These are phyloP conservation scores for Aegilops bicornis DNA, from an alignment of 176 grass and related monocot genomes.

Conservation along the genomic window DNA sequence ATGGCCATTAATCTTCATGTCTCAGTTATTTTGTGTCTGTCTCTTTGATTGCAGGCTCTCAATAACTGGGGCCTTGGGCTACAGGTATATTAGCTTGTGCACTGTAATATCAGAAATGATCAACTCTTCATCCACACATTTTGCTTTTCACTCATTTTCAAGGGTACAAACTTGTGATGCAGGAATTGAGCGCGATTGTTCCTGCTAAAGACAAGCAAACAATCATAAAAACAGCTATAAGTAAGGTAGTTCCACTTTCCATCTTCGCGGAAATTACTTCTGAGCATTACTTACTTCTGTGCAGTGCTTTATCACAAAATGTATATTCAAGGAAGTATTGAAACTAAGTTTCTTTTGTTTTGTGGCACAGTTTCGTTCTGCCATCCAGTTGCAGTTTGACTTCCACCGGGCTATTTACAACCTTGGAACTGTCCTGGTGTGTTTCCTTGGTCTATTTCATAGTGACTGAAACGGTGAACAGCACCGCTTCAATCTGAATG, in stretches of 20 bases:
- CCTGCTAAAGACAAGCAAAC: conserved; percentile 70
- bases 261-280: background rate
- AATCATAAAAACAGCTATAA: conserved; percentile 83
- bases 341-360: background rate
- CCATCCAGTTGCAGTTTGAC: conserved; percentile 82
- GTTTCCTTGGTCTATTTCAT: background rate
- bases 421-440: conserved; percentile 74
- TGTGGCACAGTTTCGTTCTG: conserved; percentile 75
- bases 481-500: background rate
- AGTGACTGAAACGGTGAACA: background rate
- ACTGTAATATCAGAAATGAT: conserved; percentile 9
- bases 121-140: conserved; percentile 1
- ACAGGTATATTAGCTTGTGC: conserved; percentile 44
- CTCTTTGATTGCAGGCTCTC: conserved; percentile 54
- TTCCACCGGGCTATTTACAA: conserved; percentile 94
- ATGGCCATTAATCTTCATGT: background rate
- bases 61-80: conserved; percentile 89
- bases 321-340: background rate
- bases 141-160: conserved; percentile 23
- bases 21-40: background rate
- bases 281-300: background rate
- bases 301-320: background rate
- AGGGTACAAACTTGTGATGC: conserved; percentile 34
- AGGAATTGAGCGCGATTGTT: conserved; percentile 89
- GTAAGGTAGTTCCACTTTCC: conserved; percentile 49